Base-by-base conservation (phyloP, 2,329 filamentous ascomycete genomes). In the Thermomyces lanuginosus region DNA sequence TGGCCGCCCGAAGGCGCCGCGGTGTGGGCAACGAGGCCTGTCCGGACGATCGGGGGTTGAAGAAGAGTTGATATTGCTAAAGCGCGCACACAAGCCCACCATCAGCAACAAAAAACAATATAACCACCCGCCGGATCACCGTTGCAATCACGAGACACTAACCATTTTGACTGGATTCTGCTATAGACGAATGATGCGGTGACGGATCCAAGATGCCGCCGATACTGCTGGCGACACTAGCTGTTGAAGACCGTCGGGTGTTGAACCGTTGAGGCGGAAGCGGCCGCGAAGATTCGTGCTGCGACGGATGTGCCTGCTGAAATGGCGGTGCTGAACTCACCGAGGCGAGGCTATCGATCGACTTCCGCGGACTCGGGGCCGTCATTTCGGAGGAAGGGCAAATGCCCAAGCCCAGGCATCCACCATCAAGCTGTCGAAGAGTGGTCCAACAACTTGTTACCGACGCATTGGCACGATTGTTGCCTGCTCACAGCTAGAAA, bases 41-140 rank as follows among this genome's bases (percentile, higher is more conserved):
- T 92, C 37, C 86, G 72, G 31, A 91, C 72, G 39, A 92, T 92
- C 3, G 86, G 81, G 15, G 82, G 76, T 45, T 92, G 80, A 3
- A 95, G 67, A n/a, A 95, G 66, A 1, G 82, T 92, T 6, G 84
- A 92, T 41, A 95, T 95, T 35, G 89, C 78, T 81, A 36, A 22
- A 31, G 24, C 22, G n/a, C 13, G 20, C 2, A 18, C 10, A 10
- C 14, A 16, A 11, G 13, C 4, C 12, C n/a, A 18, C 24, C 10
- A 7, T 16, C 18, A 2, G 13, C 13, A 11, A 15, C n/a, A 20
- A 6, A 4, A 9, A 26, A 26, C 2, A 3, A 2, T n/a, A 26
- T 18, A 3, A 8, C 4, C 3, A 13, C 12, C 10, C 8, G 9
- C 5, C 2, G 18, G 5, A 6, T 15, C 16, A 31, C 16, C 9